Evolutionary conservation across 768 basidiomycete species (phyloP), one percentile per base, ranked within the genome.

Genomic region (Hygrocybe coccinea): DNA sequence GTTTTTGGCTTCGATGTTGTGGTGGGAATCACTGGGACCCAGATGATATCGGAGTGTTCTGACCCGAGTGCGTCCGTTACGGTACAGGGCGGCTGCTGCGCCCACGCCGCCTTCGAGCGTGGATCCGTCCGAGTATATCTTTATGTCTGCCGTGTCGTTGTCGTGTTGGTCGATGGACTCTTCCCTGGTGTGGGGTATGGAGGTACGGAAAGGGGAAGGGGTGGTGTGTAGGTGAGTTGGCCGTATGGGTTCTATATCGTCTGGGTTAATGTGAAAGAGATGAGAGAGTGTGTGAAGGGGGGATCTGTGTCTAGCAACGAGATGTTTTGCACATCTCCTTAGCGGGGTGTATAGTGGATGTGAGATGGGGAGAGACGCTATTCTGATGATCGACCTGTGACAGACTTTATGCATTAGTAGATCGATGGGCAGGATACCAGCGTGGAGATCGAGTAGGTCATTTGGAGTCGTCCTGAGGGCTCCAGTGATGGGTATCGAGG

Each of bases 1-100:
- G 46, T 74, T 69, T 1, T 60, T 69, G 52, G 70, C 66, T 38
- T 66, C 69, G 0, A 69, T 66, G 1, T 62, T 68, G 56, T 71
- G 68, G 10, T 65, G 29, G 29, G 29, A 48, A 2, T 35, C 48
- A 0, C 54, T 53, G 0, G 36, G 24, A 4, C 69, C 68, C 4
- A 74, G 59, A 15, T 66, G 44, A 29, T 54, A 48, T 19, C 45
- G 19, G n/a, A 64, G 45, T 1, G 50, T 55, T 24, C 41, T 53
- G 7, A 33, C 29, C 8, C 29, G 41, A 11, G 8, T 34, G 15
- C 43, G 44, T 19, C 50, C 38, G 0, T 36, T 34, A 19, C 46
- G 22, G 17, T 43, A 56, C 14, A 67, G 33, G 3, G 48, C 55
- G 8, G 55, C 58, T 15, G 50, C 58, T 17, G 58, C 50, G 19